Evolutionary conservation across 2,329 filamentous ascomycete genomes (phyloP), one percentile per base, ranked within the genome.

Genomic region (Claviceps pazoutovae): DNA sequence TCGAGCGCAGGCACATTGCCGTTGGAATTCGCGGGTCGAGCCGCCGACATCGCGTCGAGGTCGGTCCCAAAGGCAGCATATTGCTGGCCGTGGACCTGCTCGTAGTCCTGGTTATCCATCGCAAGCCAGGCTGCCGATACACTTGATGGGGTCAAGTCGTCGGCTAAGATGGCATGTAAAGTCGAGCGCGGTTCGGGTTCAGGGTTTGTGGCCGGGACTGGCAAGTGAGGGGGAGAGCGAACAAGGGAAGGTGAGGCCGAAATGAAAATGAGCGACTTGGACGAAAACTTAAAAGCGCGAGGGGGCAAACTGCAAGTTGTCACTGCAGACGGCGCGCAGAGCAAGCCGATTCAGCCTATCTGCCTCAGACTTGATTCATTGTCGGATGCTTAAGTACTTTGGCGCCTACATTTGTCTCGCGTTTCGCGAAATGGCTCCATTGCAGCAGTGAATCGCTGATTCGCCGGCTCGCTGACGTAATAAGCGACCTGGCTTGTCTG

Each of bases 101-200:
- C 50, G 5, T 39, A n/a, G 39, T 42, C 39, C 39, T 43, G 41
- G 14, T 23, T 19, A 43, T 57, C 48, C 56, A 57, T 56, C 21
- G 34, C 21, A 44, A 16, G 34, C 16, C 7, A 30, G 17, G 6
- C 14, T 23, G n/a, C 3, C 8, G 4, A 13, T 7, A 16, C 30
- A n/a, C 26, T 34, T 34, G 30, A 34, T 34, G 30, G 30, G 30
- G 16, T 23, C n/a, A 46, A 34, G 19, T 49, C 8, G 38, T n/a
- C 46, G 14, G 14, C 38, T 36, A 23, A 43, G 16, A 49, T 43
- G 38, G 9, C 16, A 26, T 39, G 46, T 13, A 43, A 43, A 6
- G 17, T 21, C 19, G 23, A 14, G 30, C 30, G 30, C 30, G 13
- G 5, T 11, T 11, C 30, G 34, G 21, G 5, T 37, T 37, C 30